A percentile compares a stretch with the other conserved stretches of the same genome.
Evolutionary conservation across 1,284 basidiomycete species (phyloP).

Genomic region (Amylostereum chailletii): DNA sequence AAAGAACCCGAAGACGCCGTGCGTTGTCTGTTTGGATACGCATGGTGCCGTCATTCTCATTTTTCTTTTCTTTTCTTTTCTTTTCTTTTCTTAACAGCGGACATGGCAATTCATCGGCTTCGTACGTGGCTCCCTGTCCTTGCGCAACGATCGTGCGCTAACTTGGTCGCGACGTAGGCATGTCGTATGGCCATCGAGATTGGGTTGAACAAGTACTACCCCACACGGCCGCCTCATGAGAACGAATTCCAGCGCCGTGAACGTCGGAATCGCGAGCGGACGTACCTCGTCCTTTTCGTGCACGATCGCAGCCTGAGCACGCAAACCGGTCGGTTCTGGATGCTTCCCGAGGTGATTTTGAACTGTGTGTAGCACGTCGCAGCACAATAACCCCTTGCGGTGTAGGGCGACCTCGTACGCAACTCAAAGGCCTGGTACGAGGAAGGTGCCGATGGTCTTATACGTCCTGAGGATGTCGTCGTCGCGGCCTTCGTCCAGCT

Average conservation of each 20-base stretch:
- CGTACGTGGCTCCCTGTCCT: conserved; percentile 30
- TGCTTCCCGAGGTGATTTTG: conserved; percentile 57
- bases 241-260: conserved; percentile 56
- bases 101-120: conserved; percentile 83
- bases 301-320: conserved; percentile 77
- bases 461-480: conserved; percentile 72
- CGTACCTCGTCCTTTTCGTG: conserved; percentile 74
- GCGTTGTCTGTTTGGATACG: conserved; percentile 17
- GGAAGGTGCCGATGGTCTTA: conserved; percentile 33
- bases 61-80: too few species aligned
- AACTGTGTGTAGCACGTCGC: too few species aligned
- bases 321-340: conserved; percentile 77
- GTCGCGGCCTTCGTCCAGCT: conserved; percentile 67
- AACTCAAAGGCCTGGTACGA: conserved; percentile 64
- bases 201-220: conserved; percentile 59
- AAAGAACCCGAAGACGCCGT: conserved; percentile 75
- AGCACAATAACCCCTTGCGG: background rate
- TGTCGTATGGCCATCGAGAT: conserved; percentile 81
- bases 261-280: conserved; percentile 73
- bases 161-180: conserved; percentile 35
- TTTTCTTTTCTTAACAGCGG: conserved; percentile 31
- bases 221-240: conserved; percentile 46
- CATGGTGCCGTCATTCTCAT: conserved; percentile 2
- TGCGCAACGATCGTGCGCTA: conserved; percentile 11
- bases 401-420: conserved; percentile 55